A percentile compares a stretch with the other conserved stretches of the same genome.
These are phyloP conservation scores for Picea abies DNA, from an alignment of 83 land plant species.

Conservation along the genomic window DNA sequence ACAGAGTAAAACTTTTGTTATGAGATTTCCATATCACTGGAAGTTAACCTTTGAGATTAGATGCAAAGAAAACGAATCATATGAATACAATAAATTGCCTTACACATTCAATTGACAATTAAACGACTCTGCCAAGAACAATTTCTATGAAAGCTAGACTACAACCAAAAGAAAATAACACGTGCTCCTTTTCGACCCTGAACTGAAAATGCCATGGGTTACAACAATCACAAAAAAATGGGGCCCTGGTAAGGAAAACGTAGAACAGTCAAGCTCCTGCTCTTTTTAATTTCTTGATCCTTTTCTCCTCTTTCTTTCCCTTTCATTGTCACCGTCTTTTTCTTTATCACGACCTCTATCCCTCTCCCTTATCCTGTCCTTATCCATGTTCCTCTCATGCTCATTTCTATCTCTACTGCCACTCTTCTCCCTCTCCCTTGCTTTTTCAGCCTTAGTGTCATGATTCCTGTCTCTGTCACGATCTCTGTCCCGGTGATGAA, in stretches of 20 bases:
- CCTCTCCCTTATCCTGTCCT: slow-evolving; percentile 55
- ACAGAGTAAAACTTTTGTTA: not conserved
- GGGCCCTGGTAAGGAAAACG: not conserved
- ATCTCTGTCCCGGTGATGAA: slow-evolving; percentile 43
- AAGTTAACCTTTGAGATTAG: not conserved
- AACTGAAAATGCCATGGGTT: not conserved
- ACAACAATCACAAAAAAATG: slow-evolving; percentile 1
- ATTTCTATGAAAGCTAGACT: too few species aligned
- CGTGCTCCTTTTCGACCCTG: not conserved
- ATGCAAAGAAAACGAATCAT: not conserved
- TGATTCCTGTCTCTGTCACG: slow-evolving; percentile 29
- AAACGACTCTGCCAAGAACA: too few species aligned
- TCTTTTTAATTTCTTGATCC: not conserved
- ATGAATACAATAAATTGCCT: not conserved
- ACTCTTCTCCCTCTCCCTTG: slow-evolving; percentile 55
- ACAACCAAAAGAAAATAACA: not conserved
- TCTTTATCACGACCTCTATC: slow-evolving; percentile 35
- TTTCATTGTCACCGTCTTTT: slow-evolving; percentile 23
- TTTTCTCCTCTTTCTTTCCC: slow-evolving; percentile 23
- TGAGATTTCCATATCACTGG: not conserved
- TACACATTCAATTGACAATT: not conserved
- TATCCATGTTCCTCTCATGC: slow-evolving; percentile 38
- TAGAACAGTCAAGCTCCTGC: not conserved
- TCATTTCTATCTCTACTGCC: slow-evolving; percentile 82
- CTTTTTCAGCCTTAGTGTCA: slow-evolving; percentile 27